Percentiles rank a stretch among this genome's conserved stretches.
These are phyloP conservation scores for Pulveroboletus sp. DNA, from an alignment of 768 basidiomycete genomes.

Conservation along the genomic window DNA sequence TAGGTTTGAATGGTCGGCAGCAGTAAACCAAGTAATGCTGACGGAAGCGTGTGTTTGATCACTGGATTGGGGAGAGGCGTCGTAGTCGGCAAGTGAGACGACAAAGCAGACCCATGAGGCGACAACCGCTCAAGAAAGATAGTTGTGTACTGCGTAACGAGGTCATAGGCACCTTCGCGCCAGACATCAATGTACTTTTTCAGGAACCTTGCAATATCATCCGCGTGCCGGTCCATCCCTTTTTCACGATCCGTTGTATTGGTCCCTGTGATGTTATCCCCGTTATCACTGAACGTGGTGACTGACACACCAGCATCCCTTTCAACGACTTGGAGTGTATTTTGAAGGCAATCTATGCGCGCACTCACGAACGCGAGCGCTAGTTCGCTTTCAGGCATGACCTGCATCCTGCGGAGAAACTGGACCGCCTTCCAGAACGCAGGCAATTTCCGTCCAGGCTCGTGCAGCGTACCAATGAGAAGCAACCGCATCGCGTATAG, in stretches of 20 bases:
- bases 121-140: constrained; percentile 77
- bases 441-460: constrained; percentile 79
- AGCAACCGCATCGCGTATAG: constrained; percentile 66
- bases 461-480: constrained; percentile 72
- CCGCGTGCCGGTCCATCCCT: constrained; percentile 55
- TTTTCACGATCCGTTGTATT: constrained; percentile 33
- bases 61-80: constrained; percentile 23
- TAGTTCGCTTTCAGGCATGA: constrained; percentile 68
- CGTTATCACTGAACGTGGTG: constrained; percentile 6
- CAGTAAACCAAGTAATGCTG: constrained; percentile 43
- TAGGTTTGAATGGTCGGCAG: constrained; percentile 59
- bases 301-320: constrained; percentile 38
- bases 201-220: constrained; percentile 72
- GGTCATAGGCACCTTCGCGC: constrained; percentile 89
- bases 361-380: constrained; percentile 81
- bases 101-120: constrained; percentile 20
- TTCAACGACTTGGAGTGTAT: constrained; percentile 50
- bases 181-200: constrained; percentile 87
- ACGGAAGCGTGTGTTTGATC: constrained; percentile 27
- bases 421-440: constrained; percentile 86
- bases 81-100: constrained; percentile 16
- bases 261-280: constrained; percentile 12
- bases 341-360: constrained; percentile 57
- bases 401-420: constrained; percentile 81
- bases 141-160: constrained; percentile 82